These are phyloP conservation scores for Exophiala lecanii-corni DNA, from an alignment of 2,329 filamentous ascomycete genomes.

Conservation along the genomic window DNA sequence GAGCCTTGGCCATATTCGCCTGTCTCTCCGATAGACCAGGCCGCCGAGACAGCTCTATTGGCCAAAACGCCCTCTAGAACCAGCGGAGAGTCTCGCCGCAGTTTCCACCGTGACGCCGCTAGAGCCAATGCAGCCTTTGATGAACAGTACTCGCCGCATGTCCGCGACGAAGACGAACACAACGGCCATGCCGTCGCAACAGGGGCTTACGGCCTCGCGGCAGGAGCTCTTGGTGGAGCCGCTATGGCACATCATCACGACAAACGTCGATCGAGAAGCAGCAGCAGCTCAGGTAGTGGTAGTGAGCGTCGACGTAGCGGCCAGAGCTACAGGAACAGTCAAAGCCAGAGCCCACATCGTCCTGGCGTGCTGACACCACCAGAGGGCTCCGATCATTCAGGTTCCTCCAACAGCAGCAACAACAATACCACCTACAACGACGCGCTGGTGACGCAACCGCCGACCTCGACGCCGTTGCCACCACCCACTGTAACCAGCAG, in stretches of 20 bases:
- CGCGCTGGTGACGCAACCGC: background rate
- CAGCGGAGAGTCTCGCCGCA: slow-evolving; percentile 8
- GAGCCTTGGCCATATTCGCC: slow-evolving; percentile 23
- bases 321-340: background rate
- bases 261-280: slow-evolving; percentile 9
- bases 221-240: slow-evolving; percentile 9
- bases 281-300: slow-evolving; percentile 9
- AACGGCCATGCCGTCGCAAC: slow-evolving; percentile 4
- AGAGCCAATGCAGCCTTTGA: slow-evolving; percentile 19
- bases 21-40: slow-evolving; percentile 14
- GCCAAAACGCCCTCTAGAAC: slow-evolving; percentile 1
- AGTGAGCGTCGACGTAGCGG: background rate
- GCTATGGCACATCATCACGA: slow-evolving; percentile 9
- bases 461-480: background rate
- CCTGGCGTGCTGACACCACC: background rate
- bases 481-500: background rate
- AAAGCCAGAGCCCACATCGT: slow-evolving; percentile 4
- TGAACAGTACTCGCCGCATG: slow-evolving; percentile 8
- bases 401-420: slow-evolving; percentile 1
- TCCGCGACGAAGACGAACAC: background rate
- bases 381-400: slow-evolving; percentile 5
- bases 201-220: slow-evolving; percentile 8
- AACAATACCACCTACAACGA: slow-evolving; percentile 7
- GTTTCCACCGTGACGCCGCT: slow-evolving; percentile 13
- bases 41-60: slow-evolving; percentile 1